Base-by-base conservation (phyloP, 805 yeast genomes). In the Wickerhamiella bombiphila region DNA sequence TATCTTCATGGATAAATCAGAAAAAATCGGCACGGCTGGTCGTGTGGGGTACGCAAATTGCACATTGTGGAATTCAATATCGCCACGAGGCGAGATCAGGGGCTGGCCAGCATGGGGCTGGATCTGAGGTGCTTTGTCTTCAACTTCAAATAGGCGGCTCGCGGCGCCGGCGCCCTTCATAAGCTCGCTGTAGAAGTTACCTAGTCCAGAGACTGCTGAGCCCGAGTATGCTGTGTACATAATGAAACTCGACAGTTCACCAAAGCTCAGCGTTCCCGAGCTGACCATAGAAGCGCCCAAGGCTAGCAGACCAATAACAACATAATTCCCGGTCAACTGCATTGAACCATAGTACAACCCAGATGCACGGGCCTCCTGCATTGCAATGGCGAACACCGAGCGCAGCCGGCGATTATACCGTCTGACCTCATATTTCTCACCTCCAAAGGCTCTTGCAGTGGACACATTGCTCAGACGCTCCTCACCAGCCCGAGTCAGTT, bases 131-230 rank as follows among this genome's bases (percentile, higher is more conserved):
- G 74, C 65, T 57, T 83, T 67, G 43, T 80, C 91, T 42, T 78
- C 73, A 35, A 88, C 64, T 55, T 88, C 97, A 62, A 88, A 86
- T 19, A 88, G 71, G 42, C 97, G 66, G 36, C 85, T 77, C 0
- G 95, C 91, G 0, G 97, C 96, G 36, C 97, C 97, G 5, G 86
- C 80, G 39, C 96, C 97, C 61, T 88, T 88, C 96, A 88, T 88
- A 41, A 88, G 63, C 56, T 88, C 97, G 2, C 93, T 75, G 54
- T 86, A 88, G 55, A 88, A 88, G 51, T 80, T 80, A 0, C 94
- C 88, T 15, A 88, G 56, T 0, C 96, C 94, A 57, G 80, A 80
- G 50, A 86, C 80, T 6, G 95, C 82, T n/a, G 83, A 67, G 0
- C 95, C 97, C 2, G 94, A 80, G 57, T 81, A 88, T 1, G 82